phyloP scores from a whole-genome alignment of 192 early-diverging fungal species.

The Funneliformis mosseae region DNA sequence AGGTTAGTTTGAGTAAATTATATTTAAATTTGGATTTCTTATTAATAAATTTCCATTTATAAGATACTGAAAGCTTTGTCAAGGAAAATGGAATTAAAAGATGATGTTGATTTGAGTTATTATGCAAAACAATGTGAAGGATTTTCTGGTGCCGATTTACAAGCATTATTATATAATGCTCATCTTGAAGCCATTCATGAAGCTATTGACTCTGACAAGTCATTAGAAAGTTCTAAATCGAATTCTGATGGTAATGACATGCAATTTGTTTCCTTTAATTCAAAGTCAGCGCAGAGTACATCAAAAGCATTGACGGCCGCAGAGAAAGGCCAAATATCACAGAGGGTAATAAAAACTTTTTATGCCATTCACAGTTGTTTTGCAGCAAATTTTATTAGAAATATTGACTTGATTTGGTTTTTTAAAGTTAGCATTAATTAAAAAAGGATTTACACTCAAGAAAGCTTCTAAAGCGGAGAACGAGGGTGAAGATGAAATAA shows the following conservation, averaged over 20 bases:
- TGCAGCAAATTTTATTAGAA: not conserved
- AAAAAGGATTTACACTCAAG: constrained; percentile 38
- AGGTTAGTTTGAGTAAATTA: not conserved
- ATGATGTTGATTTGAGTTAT: constrained; percentile 60
- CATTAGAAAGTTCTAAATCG: constrained; percentile 43
- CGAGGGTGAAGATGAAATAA: not conserved
- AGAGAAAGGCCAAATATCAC: constrained; percentile 56
- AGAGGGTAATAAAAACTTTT: constrained; percentile 42
- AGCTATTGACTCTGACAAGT: constrained; percentile 51
- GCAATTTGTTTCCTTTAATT: constrained; percentile 47
- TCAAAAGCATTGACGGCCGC: constrained; percentile 53
- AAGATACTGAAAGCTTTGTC: constrained; percentile 81
- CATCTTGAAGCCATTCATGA: constrained; percentile 89
- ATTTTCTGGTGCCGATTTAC: constrained; percentile 92
- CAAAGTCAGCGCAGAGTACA: constrained; percentile 27
- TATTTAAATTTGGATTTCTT: constrained; percentile 18
- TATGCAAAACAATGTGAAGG: constrained; percentile 71
- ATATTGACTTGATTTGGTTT: constrained; percentile 8
- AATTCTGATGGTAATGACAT: constrained; percentile 37
- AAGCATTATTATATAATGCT: constrained; percentile 90
- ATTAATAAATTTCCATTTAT: not conserved
- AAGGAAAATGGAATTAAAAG: constrained; percentile 66
- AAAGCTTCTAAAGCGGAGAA: constrained; percentile 23
- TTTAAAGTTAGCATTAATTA: constrained; percentile 39
- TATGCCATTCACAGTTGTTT: not conserved